Conservation (phyloP, 495 filamentous ascomycete genomes). For the Penicillium desertorum region DNA sequence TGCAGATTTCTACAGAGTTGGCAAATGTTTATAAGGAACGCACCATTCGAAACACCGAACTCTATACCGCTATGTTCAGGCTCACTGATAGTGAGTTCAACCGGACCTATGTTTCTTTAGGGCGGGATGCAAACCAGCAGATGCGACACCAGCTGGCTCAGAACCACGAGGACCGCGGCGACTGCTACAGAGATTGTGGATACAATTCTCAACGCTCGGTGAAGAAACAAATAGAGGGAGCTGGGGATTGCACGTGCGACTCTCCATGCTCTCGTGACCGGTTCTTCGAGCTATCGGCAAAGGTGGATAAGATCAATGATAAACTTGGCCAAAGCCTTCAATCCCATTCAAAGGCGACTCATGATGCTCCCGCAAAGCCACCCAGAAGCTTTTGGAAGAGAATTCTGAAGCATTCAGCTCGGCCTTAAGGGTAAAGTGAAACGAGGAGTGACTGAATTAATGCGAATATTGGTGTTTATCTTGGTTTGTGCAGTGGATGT, state of each 20-base stretch:
- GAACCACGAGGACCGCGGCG: background rate
- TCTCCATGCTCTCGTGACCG: background rate
- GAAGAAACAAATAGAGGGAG: too few relatives aligned
- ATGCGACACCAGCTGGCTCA: slow-evolving; percentile 7
- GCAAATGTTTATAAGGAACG: slow-evolving; percentile 8
- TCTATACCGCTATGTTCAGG: slow-evolving; percentile 13
- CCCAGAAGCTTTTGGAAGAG: background rate
- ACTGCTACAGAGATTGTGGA: background rate
- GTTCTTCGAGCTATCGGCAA: background rate
- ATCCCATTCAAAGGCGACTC: background rate
- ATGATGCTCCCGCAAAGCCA: background rate
- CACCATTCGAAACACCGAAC: slow-evolving; percentile 4
- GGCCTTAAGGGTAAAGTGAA: background rate
- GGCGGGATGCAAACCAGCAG: slow-evolving; percentile 5
- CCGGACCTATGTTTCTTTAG: slow-evolving; percentile 18
- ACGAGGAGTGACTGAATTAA: too few relatives aligned
- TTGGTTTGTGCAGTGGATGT: background rate
- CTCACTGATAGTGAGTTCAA: slow-evolving; percentile 15
- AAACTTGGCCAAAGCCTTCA: slow-evolving; percentile 7
- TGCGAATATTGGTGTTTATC: slow-evolving; percentile 3
- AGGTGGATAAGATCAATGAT: slow-evolving; percentile 5
- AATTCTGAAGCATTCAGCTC: slow-evolving; percentile 3
- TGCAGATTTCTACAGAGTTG: background rate
- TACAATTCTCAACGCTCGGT: too few relatives aligned
- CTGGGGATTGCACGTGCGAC: too few relatives aligned